Base-by-base conservation (phyloP, 2,329 filamentous ascomycete species). In the Stagonosporopsis tanaceti region DNA sequence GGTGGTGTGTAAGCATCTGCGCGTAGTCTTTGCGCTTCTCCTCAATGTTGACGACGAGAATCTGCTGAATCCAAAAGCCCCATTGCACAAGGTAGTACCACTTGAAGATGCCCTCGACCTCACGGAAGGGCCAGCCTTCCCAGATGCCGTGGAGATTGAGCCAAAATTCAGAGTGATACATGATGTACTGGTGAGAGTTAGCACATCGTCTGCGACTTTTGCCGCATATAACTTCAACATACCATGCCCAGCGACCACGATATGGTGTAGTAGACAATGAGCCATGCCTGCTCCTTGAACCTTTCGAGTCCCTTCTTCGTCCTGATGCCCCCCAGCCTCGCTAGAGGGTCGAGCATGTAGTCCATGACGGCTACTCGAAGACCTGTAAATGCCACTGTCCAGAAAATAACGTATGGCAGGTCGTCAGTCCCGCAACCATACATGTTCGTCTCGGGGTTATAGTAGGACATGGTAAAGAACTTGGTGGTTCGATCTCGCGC, bases 1-100 rank as follows among this genome's bases (percentile, higher is more conserved):
- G 86, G 79, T 99, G 95, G 77, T 98, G 95, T 17, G 87, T 89
- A 66, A 98, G 87, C 95, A 98, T 98, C 78, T 98, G 94, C 81
- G 87, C 90, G 78, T 97, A 90, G 70, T 99, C 95, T 80, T 98
- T 98, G 70, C 95, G 87, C 64, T 90, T 87, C 78, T 96, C 91
- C 78, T 99, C 95, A 59, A 98, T 93, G 78, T 97, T 90, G 75
- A 98, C 92, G 56, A 97, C 92, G 30, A 97, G 82, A 63, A 98
- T 90, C 79, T 97, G 93, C 79, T 98, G 94, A 45, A 97, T 78
- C 90, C 92, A 97, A 77, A 97, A 98, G 24, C 90, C 89, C 78
- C 93, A 90, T 76, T 98, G 93, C 14, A 89, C 89, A 30, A 99
- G 83, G 70, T 96, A 91, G 78, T 99, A 99, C 76, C 86, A 87